Percentiles rank a stretch among this genome's conserved stretches.
phyloP scores from a whole-genome alignment of 768 basidiomycete genomes.

The Mycena albidolilacea region DNA sequence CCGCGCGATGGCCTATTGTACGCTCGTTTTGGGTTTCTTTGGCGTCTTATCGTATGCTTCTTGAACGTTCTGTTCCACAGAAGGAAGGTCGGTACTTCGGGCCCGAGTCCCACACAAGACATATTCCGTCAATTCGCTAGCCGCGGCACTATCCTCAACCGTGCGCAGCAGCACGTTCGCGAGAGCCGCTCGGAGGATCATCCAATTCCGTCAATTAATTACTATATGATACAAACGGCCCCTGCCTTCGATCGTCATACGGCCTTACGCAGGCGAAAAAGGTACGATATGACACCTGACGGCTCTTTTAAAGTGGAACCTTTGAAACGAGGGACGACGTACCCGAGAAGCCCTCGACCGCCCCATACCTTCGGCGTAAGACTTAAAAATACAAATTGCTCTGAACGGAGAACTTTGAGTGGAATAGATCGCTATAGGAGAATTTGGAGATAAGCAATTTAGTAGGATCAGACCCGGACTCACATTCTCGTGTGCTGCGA shows the following conservation, averaged over 20 bases:
- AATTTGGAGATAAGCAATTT: constrained; percentile 6
- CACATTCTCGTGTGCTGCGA: constrained; percentile 85
- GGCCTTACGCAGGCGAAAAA: constrained; percentile 49
- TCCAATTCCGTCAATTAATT: constrained; percentile 2
- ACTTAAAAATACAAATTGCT: constrained; percentile 61
- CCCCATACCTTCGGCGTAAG: constrained; percentile 89
- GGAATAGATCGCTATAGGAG: constrained; percentile 67
- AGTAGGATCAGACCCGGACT: constrained; percentile 43
- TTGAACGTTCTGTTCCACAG: too few species aligned
- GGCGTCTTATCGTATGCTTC: too few species aligned
- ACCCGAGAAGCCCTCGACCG: constrained; percentile 90
- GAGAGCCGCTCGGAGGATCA: neutral
- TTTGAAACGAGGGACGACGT: constrained; percentile 42
- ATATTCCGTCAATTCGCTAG: constrained; percentile 11
- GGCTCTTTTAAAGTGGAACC: constrained; percentile 17
- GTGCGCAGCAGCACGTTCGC: constrained; percentile 16
- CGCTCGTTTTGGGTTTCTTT: too few species aligned
- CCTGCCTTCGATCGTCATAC: neutral
- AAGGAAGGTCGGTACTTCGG: neutral
- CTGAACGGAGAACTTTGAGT: constrained; percentile 71
- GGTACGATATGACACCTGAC: constrained; percentile 76
- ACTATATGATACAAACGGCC: constrained; percentile 12
- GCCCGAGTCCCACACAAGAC: neutral
- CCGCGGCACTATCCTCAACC: neutral
- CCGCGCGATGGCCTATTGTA: too few species aligned